Percentiles rank a stretch among this genome's conserved stretches.
Conservation (phyloP, 768 basidiomycete genomes). For the Lentinula guzmanii region DNA sequence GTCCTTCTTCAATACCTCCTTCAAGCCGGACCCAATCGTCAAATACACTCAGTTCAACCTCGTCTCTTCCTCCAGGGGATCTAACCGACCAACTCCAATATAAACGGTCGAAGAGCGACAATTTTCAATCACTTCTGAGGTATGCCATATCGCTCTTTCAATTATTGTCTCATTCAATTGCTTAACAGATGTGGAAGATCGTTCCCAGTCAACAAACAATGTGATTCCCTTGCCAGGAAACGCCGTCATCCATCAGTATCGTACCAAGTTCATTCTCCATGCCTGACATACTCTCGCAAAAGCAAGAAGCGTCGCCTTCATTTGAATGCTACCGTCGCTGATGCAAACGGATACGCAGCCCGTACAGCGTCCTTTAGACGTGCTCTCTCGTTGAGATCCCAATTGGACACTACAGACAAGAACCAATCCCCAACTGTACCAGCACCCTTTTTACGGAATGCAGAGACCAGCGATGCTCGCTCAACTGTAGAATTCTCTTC, state of each 20-base stretch:
- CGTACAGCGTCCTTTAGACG: not conserved
- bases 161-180: not conserved
- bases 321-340: not conserved
- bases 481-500: not conserved
- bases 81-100: not conserved
- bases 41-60: not conserved
- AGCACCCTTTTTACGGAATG: not conserved
- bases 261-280: not conserved
- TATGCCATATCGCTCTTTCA: not conserved
- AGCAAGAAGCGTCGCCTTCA: constrained; percentile 1
- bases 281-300: not conserved
- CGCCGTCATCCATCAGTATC: not conserved
- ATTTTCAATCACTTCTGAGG: not conserved
- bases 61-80: not conserved
- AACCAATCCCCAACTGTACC: too few relatives aligned
- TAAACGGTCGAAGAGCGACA: not conserved
- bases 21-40: not conserved
- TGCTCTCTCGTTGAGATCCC: not conserved
- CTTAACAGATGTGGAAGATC: not conserved
- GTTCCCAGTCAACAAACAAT: not conserved
- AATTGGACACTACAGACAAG: not conserved
- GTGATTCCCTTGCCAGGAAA: not conserved
- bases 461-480: not conserved
- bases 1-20: not conserved
- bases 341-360: not conserved